Percentiles rank a stretch among this genome's conserved stretches.
phyloP scores from a whole-genome alignment of 2,329 filamentous ascomycete genomes.

The Penicillium italicum region DNA sequence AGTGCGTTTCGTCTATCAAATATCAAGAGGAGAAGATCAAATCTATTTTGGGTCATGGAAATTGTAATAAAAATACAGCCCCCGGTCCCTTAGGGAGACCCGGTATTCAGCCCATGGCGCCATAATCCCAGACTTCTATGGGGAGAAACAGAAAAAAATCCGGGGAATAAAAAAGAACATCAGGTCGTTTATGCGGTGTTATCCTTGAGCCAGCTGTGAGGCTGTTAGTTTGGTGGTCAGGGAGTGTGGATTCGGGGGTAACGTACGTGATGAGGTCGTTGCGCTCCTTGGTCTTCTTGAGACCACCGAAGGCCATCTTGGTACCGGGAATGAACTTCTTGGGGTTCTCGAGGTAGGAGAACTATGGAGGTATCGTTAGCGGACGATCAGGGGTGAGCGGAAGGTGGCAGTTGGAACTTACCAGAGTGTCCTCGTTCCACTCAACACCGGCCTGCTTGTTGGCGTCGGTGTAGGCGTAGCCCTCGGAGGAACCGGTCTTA shows the following conservation, averaged over 20 bases:
- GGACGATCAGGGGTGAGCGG: not conserved
- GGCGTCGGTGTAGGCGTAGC: slow-evolving; percentile 97
- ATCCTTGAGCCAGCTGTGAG: slow-evolving; percentile 39
- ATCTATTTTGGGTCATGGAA: slow-evolving; percentile 36
- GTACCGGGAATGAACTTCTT: slow-evolving; percentile 99
- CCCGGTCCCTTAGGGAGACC: slow-evolving; percentile 24
- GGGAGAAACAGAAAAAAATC: slow-evolving; percentile 7
- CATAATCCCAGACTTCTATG: slow-evolving; percentile 23
- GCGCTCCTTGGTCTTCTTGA: slow-evolving; percentile 99
- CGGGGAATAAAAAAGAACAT: slow-evolving; percentile 19
- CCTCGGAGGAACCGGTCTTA: slow-evolving; percentile 84
- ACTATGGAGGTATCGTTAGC: slow-evolving; percentile 51
- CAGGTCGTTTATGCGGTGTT: slow-evolving; percentile 33
- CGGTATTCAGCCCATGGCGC: slow-evolving; percentile 25
- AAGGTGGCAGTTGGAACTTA: slow-evolving; percentile 45
- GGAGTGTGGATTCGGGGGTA: not conserved
- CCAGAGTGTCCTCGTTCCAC: slow-evolving; percentile 83
- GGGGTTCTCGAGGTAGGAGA: slow-evolving; percentile 99
- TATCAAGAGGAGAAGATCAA: slow-evolving; percentile 22
- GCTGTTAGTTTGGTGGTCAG: slow-evolving; percentile 16
- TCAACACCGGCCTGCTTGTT: slow-evolving; percentile 95
- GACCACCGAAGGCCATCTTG: slow-evolving; percentile 99
- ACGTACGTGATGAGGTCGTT: slow-evolving; percentile 97
- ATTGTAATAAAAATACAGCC: slow-evolving; percentile 40
- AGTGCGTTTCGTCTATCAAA: slow-evolving; percentile 14